phyloP scores from a whole-genome alignment of 169 alveolate genomes.

The Blepharisma undulans region DNA sequence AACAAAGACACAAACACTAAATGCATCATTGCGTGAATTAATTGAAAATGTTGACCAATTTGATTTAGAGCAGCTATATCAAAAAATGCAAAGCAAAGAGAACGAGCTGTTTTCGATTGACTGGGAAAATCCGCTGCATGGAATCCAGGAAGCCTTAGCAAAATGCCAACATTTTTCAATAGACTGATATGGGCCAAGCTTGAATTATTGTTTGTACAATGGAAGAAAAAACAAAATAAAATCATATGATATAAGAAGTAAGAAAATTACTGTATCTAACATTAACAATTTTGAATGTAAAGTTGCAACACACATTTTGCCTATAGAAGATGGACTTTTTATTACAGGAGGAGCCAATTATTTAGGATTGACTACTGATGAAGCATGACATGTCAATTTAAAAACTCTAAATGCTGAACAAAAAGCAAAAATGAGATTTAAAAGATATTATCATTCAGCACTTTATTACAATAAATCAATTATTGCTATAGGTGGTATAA shows the following conservation, averaged over 20 bases:
- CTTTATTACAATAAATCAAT: neutral
- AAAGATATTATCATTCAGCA: neutral
- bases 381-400: neutral
- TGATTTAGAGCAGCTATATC: neutral
- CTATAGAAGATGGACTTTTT: neutral
- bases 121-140: neutral
- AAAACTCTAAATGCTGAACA: neutral
- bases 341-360: neutral
- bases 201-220: neutral
- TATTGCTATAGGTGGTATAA: neutral
- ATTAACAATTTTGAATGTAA: neutral
- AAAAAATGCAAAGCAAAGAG: neutral
- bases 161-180: neutral
- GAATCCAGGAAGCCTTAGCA: neutral
- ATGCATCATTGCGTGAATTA: neutral
- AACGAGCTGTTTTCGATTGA: neutral
- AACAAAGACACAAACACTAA: neutral
- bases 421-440: neutral
- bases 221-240: neutral
- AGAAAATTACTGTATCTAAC: neutral
- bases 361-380: neutral
- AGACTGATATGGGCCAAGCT: neutral
- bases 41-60: neutral
- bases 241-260: neutral
- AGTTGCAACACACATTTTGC: neutral